Base-by-base conservation (phyloP, 176 grass and related monocot species). In the Urochloa ruziziensis region DNA sequence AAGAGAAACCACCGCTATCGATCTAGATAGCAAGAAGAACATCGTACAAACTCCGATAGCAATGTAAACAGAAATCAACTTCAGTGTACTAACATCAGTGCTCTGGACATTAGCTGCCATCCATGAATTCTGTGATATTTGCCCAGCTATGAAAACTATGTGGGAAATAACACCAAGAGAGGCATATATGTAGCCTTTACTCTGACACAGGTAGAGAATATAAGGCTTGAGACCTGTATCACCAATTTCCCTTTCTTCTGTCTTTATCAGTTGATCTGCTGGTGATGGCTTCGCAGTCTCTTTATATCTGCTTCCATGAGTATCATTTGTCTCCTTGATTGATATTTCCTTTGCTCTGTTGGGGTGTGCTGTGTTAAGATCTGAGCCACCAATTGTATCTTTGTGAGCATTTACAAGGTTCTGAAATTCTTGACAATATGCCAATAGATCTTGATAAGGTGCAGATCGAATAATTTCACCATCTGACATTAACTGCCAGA, bases 101-200 rank as follows among this genome's bases (percentile, higher is more conserved):
- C 92, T 92, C 54, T 99, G 54, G 76, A 99, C 83, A 82, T 96
- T 94, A 42, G 96, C 87, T 66, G 96, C 93, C 91, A 99, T 92
- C 96, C 96, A 99, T 66, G 93, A 87, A 69, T 95, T 98, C 70
- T 95, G 96, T 52, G 91, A 99, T 89, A 99, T 89, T 90, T 99
- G 96, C 13, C 87, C 96, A 63, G 61, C n/a, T 80, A 89, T 4
- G 78, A 99, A 96, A 73, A 92, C 46, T 59, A 92, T 46, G 40
- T 93, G 93, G 67, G 70, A 85, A 33, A 96, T 77, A 67, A 62
- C 68, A 51, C 35, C 33, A 15, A 99, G 16, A 56, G 59, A 94
- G 67, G 40, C 67, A 74, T 94, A 96, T 7, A 99, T 27, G 54
- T 90, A 94, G 40, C 96, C 96, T 76, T 96, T 99, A 23, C 89